phyloP scores from a whole-genome alignment of 169 alveolate genomes.

The Plasmodium coatneyi region DNA sequence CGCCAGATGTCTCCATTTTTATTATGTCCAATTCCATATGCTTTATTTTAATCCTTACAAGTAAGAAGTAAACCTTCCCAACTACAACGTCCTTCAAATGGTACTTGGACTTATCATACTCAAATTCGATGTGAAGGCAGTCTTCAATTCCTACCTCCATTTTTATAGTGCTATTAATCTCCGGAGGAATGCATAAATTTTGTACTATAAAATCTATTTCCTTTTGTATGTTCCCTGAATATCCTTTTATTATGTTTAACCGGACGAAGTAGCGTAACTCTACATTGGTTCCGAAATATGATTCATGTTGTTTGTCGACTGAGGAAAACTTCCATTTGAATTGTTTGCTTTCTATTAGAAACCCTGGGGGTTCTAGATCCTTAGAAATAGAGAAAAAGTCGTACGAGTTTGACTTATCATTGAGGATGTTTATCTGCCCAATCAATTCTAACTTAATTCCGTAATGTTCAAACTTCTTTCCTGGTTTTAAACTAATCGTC shows the following conservation, averaged over 20 bases:
- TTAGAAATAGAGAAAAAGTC: conserved; percentile 96
- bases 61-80: conserved; percentile 96
- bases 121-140: conserved; percentile 96
- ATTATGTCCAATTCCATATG: conserved; percentile 94
- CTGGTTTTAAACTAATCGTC: conserved; percentile 91
- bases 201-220: conserved; percentile 97
- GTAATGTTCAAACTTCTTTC: conserved; percentile 96
- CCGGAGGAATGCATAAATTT: conserved; percentile 91
- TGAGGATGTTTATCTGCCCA: conserved; percentile 95
- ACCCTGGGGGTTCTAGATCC: conserved; percentile 98
- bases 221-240: conserved; percentile 90
- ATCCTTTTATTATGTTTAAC: conserved; percentile 93
- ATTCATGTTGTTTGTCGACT: conserved; percentile 97
- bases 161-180: conserved; percentile 92
- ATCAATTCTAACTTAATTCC: conserved; percentile 97
- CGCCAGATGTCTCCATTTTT: conserved; percentile 79
- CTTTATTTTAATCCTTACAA: conserved; percentile 98
- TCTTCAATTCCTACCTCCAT: conserved; percentile 99
- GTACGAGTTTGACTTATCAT: conserved; percentile 92
- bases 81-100: conserved; percentile 97
- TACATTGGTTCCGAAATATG: conserved; percentile 96
- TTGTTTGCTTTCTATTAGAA: conserved; percentile 90
- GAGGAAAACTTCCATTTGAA: conserved; percentile 94
- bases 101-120: conserved; percentile 93
- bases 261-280: conserved; percentile 93